Conservation (phyloP, 345 rosid species). For the Geranium rotundifolium region DNA sequence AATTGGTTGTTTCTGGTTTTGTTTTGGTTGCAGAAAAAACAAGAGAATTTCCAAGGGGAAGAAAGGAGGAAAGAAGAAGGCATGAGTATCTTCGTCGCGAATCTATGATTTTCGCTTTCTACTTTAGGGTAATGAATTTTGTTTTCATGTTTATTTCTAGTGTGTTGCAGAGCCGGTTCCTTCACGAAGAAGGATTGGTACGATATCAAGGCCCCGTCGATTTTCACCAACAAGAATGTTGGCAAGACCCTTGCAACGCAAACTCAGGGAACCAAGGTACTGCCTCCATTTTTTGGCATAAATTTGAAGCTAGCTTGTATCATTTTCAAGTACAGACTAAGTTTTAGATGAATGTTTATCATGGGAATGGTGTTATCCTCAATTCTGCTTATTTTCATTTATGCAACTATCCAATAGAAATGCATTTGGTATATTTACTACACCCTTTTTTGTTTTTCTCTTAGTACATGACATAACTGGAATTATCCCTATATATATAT, state of each 20-base stretch:
- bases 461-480: no score
- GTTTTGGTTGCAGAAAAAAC: constrained; percentile 51
- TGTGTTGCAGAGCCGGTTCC: constrained; percentile 53
- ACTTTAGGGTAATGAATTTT: background rate
- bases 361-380: no score
- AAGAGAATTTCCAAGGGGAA: constrained; percentile 95
- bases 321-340: no score
- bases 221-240: constrained; percentile 46
- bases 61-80: constrained; percentile 96
- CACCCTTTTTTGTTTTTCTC: no score
- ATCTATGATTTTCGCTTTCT: background rate
- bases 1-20: background rate
- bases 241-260: constrained; percentile 88
- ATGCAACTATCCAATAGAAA: no score
- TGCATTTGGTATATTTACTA: no score
- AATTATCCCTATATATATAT: no score
- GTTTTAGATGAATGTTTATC: no score
- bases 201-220: constrained; percentile 86
- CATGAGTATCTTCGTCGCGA: constrained; percentile 30
- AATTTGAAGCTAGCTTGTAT: no score
- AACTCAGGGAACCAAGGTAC: constrained; percentile 94
- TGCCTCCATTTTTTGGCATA: background rate
- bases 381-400: no score
- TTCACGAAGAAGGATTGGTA: constrained; percentile 98
- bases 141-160: background rate